Evolutionary conservation across 2,329 filamentous ascomycete genomes (phyloP).

Genomic region (Penicillium sp.): DNA sequence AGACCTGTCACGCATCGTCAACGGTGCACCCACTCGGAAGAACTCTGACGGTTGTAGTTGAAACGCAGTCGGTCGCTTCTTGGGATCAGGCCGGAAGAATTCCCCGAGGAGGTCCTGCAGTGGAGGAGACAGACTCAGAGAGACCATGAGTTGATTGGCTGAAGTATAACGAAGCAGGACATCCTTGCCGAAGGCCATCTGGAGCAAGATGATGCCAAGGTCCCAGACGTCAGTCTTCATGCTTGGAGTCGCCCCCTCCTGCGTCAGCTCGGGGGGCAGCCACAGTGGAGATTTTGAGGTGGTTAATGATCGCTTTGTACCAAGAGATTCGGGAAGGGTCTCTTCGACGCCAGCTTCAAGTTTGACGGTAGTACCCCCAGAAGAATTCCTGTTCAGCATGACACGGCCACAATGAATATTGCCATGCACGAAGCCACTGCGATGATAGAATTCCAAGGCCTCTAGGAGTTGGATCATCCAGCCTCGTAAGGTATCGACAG

Average conservation of each 20-base stretch:
- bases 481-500: conserved; percentile 68
- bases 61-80: conserved; percentile 79
- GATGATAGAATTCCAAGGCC: conserved; percentile 79
- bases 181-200: conserved; percentile 87
- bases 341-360: conserved; percentile 44
- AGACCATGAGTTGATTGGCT: conserved; percentile 66
- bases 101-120: conserved; percentile 74
- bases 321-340: conserved; percentile 46
- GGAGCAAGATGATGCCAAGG: conserved; percentile 80
- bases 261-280: conserved; percentile 70
- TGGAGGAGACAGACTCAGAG: conserved; percentile 64
- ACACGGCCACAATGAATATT: conserved; percentile 76
- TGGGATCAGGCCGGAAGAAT: conserved; percentile 78
- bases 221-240: conserved; percentile 93
- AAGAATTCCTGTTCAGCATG: conserved; percentile 63
- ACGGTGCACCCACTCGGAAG: conserved; percentile 37
- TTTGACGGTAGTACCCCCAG: conserved; percentile 63
- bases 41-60: conserved; percentile 54
- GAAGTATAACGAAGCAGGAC: conserved; percentile 72
- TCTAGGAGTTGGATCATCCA: conserved; percentile 93
- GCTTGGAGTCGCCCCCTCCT: conserved; percentile 50
- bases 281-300: conserved; percentile 75
- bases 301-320: conserved; percentile 28
- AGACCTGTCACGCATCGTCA: conserved; percentile 36
- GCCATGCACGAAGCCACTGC: conserved; percentile 75